Evolutionary conservation across 495 filamentous ascomycete genomes (phyloP).

Genomic region (Letharia lupina): DNA sequence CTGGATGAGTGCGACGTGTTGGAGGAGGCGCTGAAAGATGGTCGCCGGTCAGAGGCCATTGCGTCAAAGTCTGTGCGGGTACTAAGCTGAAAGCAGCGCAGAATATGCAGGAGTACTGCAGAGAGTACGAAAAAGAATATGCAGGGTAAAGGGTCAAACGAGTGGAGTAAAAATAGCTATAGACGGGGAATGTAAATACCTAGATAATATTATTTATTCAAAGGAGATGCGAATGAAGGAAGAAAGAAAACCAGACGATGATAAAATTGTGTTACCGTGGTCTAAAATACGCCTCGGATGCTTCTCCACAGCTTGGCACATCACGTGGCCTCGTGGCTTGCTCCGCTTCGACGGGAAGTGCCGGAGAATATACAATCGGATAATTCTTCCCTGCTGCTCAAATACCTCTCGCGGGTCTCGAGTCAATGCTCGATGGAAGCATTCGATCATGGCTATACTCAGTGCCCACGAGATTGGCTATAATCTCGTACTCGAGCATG

Average conservation of each 20-base stretch:
- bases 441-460: no score
- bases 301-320: not conserved
- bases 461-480: no score
- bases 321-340: not conserved
- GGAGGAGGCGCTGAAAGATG: slow-evolving; percentile 4
- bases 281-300: not conserved
- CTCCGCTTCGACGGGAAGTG: not conserved
- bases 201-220: no score
- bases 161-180: not conserved
- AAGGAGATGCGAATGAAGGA: not conserved
- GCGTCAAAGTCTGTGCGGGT: not conserved
- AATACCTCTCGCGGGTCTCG: no score
- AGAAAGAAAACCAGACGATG: not conserved
- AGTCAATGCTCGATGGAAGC: no score
- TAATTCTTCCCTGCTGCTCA: no score
- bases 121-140: not conserved
- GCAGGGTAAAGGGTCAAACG: not conserved
- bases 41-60: not conserved
- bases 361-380: not conserved
- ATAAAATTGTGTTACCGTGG: not conserved
- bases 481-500: no score
- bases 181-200: not conserved
- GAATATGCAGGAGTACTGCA: not conserved
- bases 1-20: slow-evolving; percentile 10
- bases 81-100: slow-evolving; percentile 5